These are phyloP conservation scores for Parmelia sp. DNA, from an alignment of 495 filamentous ascomycete genomes.

Conservation along the genomic window DNA sequence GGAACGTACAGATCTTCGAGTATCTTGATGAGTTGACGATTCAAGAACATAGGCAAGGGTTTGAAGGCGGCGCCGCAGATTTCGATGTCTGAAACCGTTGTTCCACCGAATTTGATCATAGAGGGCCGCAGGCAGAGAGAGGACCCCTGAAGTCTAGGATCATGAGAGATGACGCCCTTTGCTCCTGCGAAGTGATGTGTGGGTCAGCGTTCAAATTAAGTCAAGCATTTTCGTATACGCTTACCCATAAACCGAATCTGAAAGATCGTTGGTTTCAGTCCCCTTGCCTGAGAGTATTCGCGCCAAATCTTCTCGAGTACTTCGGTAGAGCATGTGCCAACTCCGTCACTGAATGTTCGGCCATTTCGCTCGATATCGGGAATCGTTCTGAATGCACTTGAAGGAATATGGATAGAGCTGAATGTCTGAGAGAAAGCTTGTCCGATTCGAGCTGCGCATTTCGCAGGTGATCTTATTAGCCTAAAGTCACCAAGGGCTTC, in stretches of 20 bases:
- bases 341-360: conserved; percentile 71
- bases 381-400: conserved; percentile 32
- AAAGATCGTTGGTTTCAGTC: conserved; percentile 51
- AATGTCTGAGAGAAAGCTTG: conserved; percentile 77
- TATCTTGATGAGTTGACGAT: conserved; percentile 75
- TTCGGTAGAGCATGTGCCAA: conserved; percentile 60
- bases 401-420: conserved; percentile 42
- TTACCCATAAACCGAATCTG: conserved; percentile 64
- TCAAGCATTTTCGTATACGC: conserved; percentile 44
- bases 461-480: conserved; percentile 58
- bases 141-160: conserved; percentile 48
- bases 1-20: conserved; percentile 64
- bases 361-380: conserved; percentile 38
- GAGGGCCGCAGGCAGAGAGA: conserved; percentile 55
- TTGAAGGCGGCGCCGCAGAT: conserved; percentile 64
- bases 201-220: conserved; percentile 47
- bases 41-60: conserved; percentile 63
- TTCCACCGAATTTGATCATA: conserved; percentile 74
- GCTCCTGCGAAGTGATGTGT: conserved; percentile 39
- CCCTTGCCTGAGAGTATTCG: conserved; percentile 35
- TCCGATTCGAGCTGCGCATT: conserved; percentile 74
- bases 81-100: conserved; percentile 51
- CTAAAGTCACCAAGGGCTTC: conserved; percentile 58
- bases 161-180: conserved; percentile 69
- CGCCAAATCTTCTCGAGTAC: conserved; percentile 50